A percentile compares a stretch with the other conserved stretches of the same genome.
Conservation (phyloP, 163 green algal species). For the Scenedesmus sp. region DNA sequence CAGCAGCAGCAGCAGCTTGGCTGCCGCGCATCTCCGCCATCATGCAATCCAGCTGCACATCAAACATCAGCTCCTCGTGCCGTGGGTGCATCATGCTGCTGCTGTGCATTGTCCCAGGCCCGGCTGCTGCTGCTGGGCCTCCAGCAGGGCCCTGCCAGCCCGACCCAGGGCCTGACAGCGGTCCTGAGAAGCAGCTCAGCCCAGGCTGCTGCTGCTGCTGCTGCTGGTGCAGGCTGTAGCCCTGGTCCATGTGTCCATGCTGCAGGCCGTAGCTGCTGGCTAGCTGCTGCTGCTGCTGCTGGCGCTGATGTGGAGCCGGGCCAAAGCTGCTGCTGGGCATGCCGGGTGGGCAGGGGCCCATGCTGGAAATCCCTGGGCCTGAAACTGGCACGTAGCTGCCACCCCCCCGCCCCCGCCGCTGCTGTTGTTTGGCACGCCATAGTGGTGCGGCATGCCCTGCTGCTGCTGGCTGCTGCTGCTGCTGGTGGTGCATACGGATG, state of each 20-base stretch:
- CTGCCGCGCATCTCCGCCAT: constrained; percentile 10
- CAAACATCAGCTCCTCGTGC: not conserved
- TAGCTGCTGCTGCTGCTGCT: constrained; percentile 32
- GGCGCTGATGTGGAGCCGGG: not conserved
- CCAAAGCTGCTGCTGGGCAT: constrained; percentile 18
- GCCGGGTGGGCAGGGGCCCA: constrained; percentile 27
- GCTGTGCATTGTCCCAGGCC: not conserved
- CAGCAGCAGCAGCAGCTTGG: not conserved
- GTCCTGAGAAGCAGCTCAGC: not conserved
- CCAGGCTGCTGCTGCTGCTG: not conserved
- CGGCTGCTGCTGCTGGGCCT: not conserved
- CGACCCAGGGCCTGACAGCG: not conserved
- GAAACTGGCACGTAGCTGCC: not conserved
- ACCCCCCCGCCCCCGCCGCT: not conserved
- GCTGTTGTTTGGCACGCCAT: not conserved
- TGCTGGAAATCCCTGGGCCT: not conserved
- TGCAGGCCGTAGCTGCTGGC: not conserved
- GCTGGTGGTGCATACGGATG: not conserved
- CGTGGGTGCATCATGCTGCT: not conserved
- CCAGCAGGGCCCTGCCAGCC: not conserved
- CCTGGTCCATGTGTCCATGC: not conserved
- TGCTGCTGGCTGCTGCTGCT: constrained; percentile 32
- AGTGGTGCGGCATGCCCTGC: not conserved
- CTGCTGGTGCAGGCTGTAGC: not conserved
- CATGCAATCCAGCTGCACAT: not conserved